Percentiles rank a stretch among this genome's conserved stretches.
These are phyloP conservation scores for Conringia planisiliqua DNA, from an alignment of 345 rosid species.

Conservation along the genomic window DNA sequence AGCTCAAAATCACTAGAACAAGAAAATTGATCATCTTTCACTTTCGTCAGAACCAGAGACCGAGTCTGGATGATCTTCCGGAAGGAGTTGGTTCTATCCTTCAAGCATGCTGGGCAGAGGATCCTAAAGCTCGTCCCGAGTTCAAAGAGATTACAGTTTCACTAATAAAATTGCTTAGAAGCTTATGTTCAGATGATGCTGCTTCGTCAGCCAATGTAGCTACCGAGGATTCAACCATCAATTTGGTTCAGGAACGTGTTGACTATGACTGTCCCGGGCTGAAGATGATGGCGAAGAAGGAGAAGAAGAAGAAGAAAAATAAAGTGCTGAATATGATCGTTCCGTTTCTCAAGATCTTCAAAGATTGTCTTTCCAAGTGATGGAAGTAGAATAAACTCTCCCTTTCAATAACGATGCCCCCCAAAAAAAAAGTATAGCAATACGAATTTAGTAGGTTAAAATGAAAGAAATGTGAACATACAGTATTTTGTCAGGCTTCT, in stretches of 20 bases:
- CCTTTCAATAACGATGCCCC: not conserved
- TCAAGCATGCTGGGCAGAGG: conserved; percentile 61
- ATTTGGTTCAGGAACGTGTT: conserved; percentile 17
- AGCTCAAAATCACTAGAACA: not conserved
- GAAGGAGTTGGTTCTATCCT: conserved; percentile 41
- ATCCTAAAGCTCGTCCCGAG: conserved; percentile 59
- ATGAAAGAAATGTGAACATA: not conserved
- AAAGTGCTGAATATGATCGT: conserved; percentile 15
- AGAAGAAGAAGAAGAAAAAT: conserved; percentile 16
- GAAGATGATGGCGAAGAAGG: not conserved
- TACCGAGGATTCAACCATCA: conserved; percentile 14
- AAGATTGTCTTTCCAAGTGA: conserved; percentile 23
- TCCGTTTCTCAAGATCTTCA: conserved; percentile 26
- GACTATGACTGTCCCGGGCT: conserved; percentile 21
- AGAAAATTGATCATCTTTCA: not conserved
- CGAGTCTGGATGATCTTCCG: conserved; percentile 57
- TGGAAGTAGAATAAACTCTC: not conserved
- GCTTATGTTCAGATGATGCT: conserved; percentile 2
- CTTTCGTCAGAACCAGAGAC: conserved; percentile 56
- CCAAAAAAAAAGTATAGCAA: too few species aligned
- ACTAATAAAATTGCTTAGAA: conserved; percentile 31
- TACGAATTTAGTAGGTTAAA: not conserved
- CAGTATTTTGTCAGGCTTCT: too few species aligned
- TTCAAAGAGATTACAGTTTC: conserved; percentile 45
- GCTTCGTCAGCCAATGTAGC: not conserved